Conservation (phyloP, 129 eudicot species). For the Pittosporum tobira region DNA sequence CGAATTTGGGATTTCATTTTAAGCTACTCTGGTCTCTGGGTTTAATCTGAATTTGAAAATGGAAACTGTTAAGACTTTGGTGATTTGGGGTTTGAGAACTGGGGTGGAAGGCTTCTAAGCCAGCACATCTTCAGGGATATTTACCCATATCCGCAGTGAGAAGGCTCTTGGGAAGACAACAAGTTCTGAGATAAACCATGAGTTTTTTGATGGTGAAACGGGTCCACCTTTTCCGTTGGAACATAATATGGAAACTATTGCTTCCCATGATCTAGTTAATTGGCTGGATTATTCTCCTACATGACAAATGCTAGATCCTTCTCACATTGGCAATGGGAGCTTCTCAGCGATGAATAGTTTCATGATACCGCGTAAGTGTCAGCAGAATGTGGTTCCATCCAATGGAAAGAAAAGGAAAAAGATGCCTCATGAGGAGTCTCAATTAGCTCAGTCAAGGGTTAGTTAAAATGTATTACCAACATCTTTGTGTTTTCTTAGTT, state of each 20-base stretch:
- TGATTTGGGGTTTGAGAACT: constrained; percentile 1
- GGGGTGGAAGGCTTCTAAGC: not conserved
- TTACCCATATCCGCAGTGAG: not conserved
- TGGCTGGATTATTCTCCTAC: not conserved
- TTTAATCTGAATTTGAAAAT: too few species aligned
- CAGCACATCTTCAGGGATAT: not conserved
- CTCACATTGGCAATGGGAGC: too few species aligned
- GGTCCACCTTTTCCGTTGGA: not conserved
- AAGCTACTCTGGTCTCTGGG: too few species aligned
- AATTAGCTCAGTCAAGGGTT: too few species aligned
- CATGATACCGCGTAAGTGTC: too few species aligned
- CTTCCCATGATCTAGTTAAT: not conserved
- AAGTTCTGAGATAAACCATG: not conserved
- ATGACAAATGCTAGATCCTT: not conserved
- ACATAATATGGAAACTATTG: not conserved
- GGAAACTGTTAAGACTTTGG: not conserved
- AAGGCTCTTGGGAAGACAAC: not conserved
- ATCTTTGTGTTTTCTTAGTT: too few species aligned
- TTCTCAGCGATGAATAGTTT: too few species aligned
- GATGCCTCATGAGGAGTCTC: too few species aligned
- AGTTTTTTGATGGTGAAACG: not conserved
- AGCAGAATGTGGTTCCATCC: too few species aligned
- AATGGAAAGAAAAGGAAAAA: not conserved
- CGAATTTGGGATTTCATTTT: not conserved
- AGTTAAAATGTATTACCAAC: too few species aligned